phyloP scores from a whole-genome alignment of 129 eudicot genomes.

The Pseudognaphalium luteoalbum region DNA sequence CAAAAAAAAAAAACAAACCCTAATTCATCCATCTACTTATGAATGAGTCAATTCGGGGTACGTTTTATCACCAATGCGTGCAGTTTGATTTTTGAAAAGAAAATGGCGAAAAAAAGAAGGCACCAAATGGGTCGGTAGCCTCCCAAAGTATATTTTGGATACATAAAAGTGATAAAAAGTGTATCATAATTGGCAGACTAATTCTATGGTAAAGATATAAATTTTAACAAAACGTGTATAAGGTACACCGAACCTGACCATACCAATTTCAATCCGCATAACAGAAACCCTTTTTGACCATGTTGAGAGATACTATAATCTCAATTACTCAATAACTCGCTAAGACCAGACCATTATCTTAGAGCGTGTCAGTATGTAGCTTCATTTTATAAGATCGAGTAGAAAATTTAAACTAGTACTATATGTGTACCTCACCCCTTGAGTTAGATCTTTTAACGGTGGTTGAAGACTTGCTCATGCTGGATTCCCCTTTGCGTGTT shows the following conservation, averaged over 20 bases:
- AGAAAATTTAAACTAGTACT: background rate
- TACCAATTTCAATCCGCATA: background rate
- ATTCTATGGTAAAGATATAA: background rate
- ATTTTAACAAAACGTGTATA: background rate
- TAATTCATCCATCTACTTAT: background rate
- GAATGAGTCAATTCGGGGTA: background rate
- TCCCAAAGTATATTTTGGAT: background rate
- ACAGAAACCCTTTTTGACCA: background rate
- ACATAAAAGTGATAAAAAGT: no score
- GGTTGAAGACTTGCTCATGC: constrained; percentile 40
- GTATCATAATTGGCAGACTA: background rate
- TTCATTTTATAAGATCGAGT: background rate
- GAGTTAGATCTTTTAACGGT: constrained; percentile 48
- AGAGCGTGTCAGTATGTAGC: background rate
- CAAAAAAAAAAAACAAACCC: background rate
- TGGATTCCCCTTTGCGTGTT: constrained; percentile 35
- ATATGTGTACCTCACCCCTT: constrained; percentile 65
- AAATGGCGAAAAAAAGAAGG: background rate
- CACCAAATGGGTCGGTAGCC: background rate
- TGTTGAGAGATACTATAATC: background rate
- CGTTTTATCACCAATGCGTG: background rate
- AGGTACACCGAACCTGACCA: background rate
- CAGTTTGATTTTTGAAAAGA: background rate
- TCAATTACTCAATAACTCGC: background rate
- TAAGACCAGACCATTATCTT: constrained; percentile 8